Base-by-base conservation (phyloP, 352 stramenopile species). In the Elongisporangium undulatum region DNA sequence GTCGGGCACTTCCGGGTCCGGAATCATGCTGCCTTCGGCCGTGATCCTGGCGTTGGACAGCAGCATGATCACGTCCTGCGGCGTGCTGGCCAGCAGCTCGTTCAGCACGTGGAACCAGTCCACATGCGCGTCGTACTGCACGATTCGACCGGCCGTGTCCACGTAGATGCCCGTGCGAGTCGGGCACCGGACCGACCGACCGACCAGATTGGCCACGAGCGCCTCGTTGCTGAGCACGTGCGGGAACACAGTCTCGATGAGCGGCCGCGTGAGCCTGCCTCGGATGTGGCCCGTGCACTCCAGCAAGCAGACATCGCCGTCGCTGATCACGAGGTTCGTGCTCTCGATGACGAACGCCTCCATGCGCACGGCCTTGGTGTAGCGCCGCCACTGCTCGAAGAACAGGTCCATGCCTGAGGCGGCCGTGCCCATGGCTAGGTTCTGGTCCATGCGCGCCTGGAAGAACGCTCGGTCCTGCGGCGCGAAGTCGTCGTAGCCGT, bases 321-420 rank as follows among this genome's bases (percentile, higher is more conserved):
- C 53, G 19, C 58, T 67, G 12, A 69, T 59, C 20, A 63, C 58
- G 4, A 56, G 58, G 48, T 55, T 56, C 2, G 53, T 52, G 2
- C 67, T 74, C 13, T 55, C 62, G 45, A 72, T 58, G 6, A 26
- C 20, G 21, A 68, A 64, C 2, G 53, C 59, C 9, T 56, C 63
- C 3, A 75, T 56, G 8, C 53, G 69, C 21, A 85, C 72, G 29
- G 79, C 23, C n/a, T 63, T 49, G 58, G 77, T 83, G 66, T 81
- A 82, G 38, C 66, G 63, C 3, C 53, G 60, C 76, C 76, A 80
- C 56, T 83, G 74, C 50, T 80, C 69, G 19, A 77, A 67, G 24
- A 86, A 74, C 5, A 64, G 51, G 0, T 41, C 49, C 29, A 60
- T n/a, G 1, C 69, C 72, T 13, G 7, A 49, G n/a, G 62, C 41